phyloP scores from a whole-genome alignment of 1,139 yeast species.

The Taphrina wiesneri region DNA sequence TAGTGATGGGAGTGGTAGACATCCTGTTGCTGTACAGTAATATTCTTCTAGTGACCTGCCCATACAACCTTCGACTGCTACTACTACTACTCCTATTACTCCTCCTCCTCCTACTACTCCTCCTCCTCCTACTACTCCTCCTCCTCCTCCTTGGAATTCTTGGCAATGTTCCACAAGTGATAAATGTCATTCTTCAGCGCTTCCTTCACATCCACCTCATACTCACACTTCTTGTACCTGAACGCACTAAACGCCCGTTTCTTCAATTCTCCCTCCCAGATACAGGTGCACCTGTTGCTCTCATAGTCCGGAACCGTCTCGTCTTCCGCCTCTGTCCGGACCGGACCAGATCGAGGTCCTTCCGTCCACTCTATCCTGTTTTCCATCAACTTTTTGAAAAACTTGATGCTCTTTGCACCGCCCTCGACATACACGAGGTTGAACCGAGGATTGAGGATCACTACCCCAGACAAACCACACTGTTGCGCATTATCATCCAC shows the following conservation, averaged over 20 bases:
- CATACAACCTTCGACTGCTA: no score
- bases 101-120: not conserved
- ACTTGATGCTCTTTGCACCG: constrained; percentile 59
- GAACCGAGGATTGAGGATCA: constrained; percentile 51
- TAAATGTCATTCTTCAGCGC: constrained; percentile 53
- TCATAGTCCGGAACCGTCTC: constrained; percentile 48
- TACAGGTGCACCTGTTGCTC: constrained; percentile 54
- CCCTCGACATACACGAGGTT: constrained; percentile 74
- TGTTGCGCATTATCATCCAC: constrained; percentile 80
- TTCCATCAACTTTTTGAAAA: constrained; percentile 63
- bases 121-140: not conserved
- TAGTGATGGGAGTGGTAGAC: no score
- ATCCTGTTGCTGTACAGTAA: no score
- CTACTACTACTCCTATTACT: no score
- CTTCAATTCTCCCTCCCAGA: constrained; percentile 77
- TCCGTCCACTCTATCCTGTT: constrained; percentile 72
- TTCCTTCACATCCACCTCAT: constrained; percentile 59
- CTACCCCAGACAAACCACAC: constrained; percentile 62
- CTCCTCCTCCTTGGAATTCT: constrained; percentile 18
- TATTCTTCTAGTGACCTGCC: no score
- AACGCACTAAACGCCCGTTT: constrained; percentile 61
- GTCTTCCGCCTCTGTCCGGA: constrained; percentile 39
- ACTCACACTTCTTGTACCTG: constrained; percentile 56
- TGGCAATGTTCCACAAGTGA: constrained; percentile 28
- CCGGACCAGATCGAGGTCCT: constrained; percentile 45